Evolutionary conservation across 1,139 yeast species (phyloP).

Genomic region (Scheffersomyces parashehatae): DNA sequence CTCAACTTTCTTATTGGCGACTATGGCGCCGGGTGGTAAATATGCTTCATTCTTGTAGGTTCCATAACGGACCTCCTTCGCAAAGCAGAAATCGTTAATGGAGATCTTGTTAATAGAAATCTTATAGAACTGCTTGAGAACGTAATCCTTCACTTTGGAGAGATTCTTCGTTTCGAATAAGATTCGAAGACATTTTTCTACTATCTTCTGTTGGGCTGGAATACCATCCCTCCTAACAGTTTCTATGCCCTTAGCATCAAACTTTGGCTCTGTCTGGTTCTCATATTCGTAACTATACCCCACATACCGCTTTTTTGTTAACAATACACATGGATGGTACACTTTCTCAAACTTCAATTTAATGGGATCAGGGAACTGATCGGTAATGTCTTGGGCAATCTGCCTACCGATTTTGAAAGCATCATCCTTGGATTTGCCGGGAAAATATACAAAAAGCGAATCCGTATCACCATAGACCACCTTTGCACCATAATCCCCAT

Average conservation of each 20-base stretch:
- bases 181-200: slow-evolving; percentile 65
- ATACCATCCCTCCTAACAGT: slow-evolving; percentile 93
- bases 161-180: slow-evolving; percentile 75
- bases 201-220: slow-evolving; percentile 85
- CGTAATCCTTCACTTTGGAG: slow-evolving; percentile 65
- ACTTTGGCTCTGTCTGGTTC: slow-evolving; percentile 57
- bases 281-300: slow-evolving; percentile 72
- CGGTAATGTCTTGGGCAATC: slow-evolving; percentile 65
- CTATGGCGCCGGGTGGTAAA: slow-evolving; percentile 89
- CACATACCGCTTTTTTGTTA: slow-evolving; percentile 88
- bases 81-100: slow-evolving; percentile 84
- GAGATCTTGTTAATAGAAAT: slow-evolving; percentile 62
- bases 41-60: slow-evolving; percentile 69
- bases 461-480: slow-evolving; percentile 98
- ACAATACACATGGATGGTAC: slow-evolving; percentile 78
- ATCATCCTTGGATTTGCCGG: slow-evolving; percentile 74
- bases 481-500: slow-evolving; percentile 75
- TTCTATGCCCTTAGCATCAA: slow-evolving; percentile 96
- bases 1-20: slow-evolving; percentile 62
- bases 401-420: slow-evolving; percentile 76
- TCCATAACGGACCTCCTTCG: slow-evolving; percentile 86
- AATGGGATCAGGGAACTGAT: slow-evolving; percentile 77
- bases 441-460: slow-evolving; percentile 84
- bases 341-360: slow-evolving; percentile 88
- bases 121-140: slow-evolving; percentile 64